phyloP scores from a whole-genome alignment of 2,329 filamentous ascomycete genomes.

The Monilinia aucupariae region DNA sequence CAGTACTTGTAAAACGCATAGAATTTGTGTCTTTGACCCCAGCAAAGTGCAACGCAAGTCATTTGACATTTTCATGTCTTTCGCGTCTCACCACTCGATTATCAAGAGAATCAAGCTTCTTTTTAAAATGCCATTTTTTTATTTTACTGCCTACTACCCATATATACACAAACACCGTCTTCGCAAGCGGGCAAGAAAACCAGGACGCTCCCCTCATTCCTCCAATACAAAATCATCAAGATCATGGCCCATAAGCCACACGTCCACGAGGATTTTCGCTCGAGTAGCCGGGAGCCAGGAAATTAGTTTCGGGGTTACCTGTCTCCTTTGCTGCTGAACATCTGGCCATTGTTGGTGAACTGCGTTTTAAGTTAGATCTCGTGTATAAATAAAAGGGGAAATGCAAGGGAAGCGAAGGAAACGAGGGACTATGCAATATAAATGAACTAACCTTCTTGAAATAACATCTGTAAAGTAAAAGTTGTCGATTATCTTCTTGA shows the following conservation, averaged over 20 bases:
- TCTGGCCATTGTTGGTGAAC: conserved; percentile 96
- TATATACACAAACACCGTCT: conserved; percentile 36
- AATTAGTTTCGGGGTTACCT: conserved; percentile 70
- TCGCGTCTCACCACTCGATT: not conserved
- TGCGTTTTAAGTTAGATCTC: conserved; percentile 36
- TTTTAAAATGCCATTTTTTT: conserved; percentile 21
- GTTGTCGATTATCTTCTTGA: conserved; percentile 86
- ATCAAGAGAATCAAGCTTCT: not conserved
- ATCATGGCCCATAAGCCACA: conserved; percentile 33
- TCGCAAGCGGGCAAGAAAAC: conserved; percentile 27
- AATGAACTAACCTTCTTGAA: conserved; percentile 71
- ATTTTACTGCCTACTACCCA: conserved; percentile 32
- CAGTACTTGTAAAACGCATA: conserved; percentile 22
- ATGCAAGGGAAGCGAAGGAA: not conserved
- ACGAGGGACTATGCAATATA: no score
- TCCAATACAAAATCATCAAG: conserved; percentile 28
- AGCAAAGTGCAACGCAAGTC: no score
- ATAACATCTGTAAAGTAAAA: conserved; percentile 99
- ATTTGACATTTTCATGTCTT: not conserved
- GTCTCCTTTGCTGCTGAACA: conserved; percentile 89
- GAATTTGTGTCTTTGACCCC: conserved; percentile 12
- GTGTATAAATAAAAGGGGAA: conserved; percentile 9
- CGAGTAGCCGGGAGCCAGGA: conserved; percentile 64
- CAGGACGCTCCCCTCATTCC: not conserved
- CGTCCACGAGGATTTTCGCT: conserved; percentile 32